Evolutionary conservation across 2,329 filamentous ascomycete genomes (phyloP).

Genomic region (Biscogniauxia mediterranea): DNA sequence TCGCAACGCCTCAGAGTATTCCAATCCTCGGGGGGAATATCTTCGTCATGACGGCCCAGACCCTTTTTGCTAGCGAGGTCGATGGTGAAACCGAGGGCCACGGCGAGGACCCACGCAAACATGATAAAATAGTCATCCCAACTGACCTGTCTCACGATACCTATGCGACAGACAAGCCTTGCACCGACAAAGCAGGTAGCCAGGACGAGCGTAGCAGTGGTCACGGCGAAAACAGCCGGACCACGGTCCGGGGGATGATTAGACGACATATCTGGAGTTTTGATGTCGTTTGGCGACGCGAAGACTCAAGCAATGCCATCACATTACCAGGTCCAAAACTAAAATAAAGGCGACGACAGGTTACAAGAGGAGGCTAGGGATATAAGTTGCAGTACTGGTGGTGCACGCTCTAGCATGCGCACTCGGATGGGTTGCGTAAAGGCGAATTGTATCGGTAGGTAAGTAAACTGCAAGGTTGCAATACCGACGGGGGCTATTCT

Average conservation of each 20-base stretch:
- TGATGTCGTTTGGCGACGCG: constrained; percentile 25
- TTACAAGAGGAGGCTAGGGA: neutral
- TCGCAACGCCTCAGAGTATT: constrained; percentile 55
- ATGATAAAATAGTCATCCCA: constrained; percentile 82
- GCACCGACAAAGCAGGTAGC: constrained; percentile 73
- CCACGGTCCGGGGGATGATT: constrained; percentile 44
- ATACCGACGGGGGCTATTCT: neutral
- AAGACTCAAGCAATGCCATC: constrained; percentile 22
- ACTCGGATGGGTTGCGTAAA: neutral
- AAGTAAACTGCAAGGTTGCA: neutral
- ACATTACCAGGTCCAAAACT: constrained; percentile 7
- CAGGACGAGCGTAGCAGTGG: constrained; percentile 65
- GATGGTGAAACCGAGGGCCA: constrained; percentile 66
- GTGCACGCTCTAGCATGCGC: neutral
- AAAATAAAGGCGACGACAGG: neutral
- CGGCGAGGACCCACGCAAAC: constrained; percentile 71
- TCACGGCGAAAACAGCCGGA: constrained; percentile 66
- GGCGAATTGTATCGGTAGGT: neutral
- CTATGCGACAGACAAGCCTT: constrained; percentile 69
- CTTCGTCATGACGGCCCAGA: constrained; percentile 63
- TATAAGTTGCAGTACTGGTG: neutral
- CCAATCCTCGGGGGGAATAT: constrained; percentile 54
- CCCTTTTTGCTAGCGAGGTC: constrained; percentile 62
- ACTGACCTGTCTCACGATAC: constrained; percentile 68
- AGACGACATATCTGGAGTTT: constrained; percentile 20